Evolutionary conservation across 345 rosid species (phyloP), one percentile per base, ranked within the genome.

Genomic region (Hevea brasiliensis): DNA sequence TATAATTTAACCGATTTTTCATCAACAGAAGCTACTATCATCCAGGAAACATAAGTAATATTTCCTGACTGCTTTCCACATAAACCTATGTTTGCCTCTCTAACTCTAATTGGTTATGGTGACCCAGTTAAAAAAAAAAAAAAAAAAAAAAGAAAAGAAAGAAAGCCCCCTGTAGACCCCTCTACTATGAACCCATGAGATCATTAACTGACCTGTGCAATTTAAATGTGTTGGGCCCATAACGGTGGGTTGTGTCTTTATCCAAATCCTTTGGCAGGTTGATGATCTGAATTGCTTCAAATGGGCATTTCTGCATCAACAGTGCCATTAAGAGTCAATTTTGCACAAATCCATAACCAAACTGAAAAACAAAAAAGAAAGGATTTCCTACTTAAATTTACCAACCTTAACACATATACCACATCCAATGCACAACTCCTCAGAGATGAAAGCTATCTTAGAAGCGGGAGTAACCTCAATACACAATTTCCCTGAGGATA

Each of bases 361-460:
- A 63, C 27, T 17, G 2, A 11, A 51, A 29, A 56, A 2, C 48
- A 15, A 24, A 8, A 24, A 15, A 15, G 11, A 32, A 37, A 18
- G 4, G 7, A 29, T 44, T 61, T 18, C 18, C 37, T 54, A 58
- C 42, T 8, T 47, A 45, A 73, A 76, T 58, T 27, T 29, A 40
- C 87, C 66, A 68, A 91, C 99, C 99, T 92, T 95, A 59, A 92
- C 99, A 80, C 99, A 95, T 69, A 95, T 90, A 83, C 97, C 95
- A 54, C 99, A 95, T 68, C 98, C 99, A 67, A 95, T 95, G 84
- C 99, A 95, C 77, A 95, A 65, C 84, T 95, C 99, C 87, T 95
- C 99, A 32, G 99, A 95, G 75, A 95, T 89, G 79, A 88, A 95
- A 61, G 99, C 98, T 74, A 91, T 80, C 89, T 87, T 92, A 67